A percentile compares a stretch with the other conserved stretches of the same genome.
These are phyloP conservation scores for Fraxinus baroniana DNA, from an alignment of 305 asterid species.

Conservation along the genomic window DNA sequence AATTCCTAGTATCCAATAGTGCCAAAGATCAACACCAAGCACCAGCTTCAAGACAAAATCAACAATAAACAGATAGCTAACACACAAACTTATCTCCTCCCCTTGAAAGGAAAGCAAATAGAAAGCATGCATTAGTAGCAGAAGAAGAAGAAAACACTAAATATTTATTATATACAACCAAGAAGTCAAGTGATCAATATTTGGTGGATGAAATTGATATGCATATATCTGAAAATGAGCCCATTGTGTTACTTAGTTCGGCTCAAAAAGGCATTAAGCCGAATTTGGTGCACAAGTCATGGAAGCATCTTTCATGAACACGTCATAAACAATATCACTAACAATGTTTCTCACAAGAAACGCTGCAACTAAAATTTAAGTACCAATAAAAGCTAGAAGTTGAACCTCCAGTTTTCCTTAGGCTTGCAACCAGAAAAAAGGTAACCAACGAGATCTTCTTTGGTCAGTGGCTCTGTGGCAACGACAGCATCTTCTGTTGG, in stretches of 20 bases:
- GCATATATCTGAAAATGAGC: conserved; percentile 1
- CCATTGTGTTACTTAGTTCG: conserved; percentile 14
- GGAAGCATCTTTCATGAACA: conserved; percentile 11
- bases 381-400: conserved; percentile 48
- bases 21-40: background rate
- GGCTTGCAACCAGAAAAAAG: conserved; percentile 94
- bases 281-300: background rate
- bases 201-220: background rate
- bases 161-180: background rate
- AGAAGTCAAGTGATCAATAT: background rate
- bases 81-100: background rate
- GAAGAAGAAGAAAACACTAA: background rate
- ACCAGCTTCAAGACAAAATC: conserved; percentile 1
- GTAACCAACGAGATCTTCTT: conserved; percentile 69
- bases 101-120: background rate
- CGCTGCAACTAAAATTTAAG: conserved; percentile 24
- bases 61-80: conserved; percentile 1
- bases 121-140: background rate
- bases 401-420: conserved; percentile 90
- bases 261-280: background rate
- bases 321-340: background rate
- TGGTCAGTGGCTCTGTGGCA: conserved; percentile 79
- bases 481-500: conserved; percentile 84
- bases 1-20: background rate
- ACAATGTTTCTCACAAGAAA: conserved; percentile 9